Evolutionary conservation across 208 protist genomes (phyloP).

Genomic region (Porcisia hertigi): DNA sequence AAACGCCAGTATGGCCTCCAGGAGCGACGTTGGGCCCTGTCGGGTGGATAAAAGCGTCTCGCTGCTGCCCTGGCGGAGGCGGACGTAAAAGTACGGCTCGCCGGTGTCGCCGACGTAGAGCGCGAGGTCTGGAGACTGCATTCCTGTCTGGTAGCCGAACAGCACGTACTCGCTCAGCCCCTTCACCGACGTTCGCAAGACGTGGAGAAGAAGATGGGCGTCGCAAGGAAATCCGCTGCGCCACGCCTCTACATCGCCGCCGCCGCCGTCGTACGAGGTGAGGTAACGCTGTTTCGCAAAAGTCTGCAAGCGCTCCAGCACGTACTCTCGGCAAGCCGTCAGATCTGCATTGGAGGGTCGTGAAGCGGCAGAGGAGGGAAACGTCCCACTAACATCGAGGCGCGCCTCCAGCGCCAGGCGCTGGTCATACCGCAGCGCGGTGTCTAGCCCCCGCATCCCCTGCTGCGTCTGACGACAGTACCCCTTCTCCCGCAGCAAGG

Average conservation of each 20-base stretch:
- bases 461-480: slow-evolving; percentile 34
- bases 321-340: slow-evolving; percentile 46
- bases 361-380: slow-evolving; percentile 25
- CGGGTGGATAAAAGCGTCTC: slow-evolving; percentile 45
- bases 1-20: slow-evolving; percentile 74
- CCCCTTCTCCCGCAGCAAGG: slow-evolving; percentile 38
- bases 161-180: slow-evolving; percentile 64
- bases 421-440: slow-evolving; percentile 56
- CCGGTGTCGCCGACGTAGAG: slow-evolving; percentile 77
- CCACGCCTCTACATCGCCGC: slow-evolving; percentile 56
- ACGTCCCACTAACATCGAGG: slow-evolving; percentile 62
- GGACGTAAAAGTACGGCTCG: slow-evolving; percentile 86
- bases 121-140: slow-evolving; percentile 46
- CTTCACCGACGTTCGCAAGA: slow-evolving; percentile 61
- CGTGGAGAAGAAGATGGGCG: slow-evolving; percentile 78
- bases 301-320: slow-evolving; percentile 61
- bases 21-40: slow-evolving; percentile 60
- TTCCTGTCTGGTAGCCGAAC: slow-evolving; percentile 53
- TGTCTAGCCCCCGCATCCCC: slow-evolving; percentile 51
- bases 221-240: slow-evolving; percentile 62
- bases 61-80: slow-evolving; percentile 41
- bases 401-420: slow-evolving; percentile 63
- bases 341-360: slow-evolving; percentile 37
- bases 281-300: slow-evolving; percentile 47
- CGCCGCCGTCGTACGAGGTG: slow-evolving; percentile 47